phyloP scores from a whole-genome alignment of 148 eudicot species.

The Drosera capensis region DNA sequence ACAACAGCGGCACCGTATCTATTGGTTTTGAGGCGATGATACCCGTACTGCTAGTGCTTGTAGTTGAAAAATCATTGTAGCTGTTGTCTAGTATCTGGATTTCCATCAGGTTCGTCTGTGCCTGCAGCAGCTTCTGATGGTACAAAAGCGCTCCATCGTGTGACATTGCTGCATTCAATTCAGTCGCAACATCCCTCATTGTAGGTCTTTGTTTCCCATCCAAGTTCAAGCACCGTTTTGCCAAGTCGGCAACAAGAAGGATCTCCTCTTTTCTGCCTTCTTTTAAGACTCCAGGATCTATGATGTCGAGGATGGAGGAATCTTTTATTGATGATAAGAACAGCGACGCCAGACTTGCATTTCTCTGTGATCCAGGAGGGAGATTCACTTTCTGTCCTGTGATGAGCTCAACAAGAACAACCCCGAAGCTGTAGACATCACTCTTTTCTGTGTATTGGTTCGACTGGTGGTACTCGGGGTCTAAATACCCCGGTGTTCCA shows the following conservation, averaged over 20 bases:
- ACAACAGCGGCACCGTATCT: too few species aligned
- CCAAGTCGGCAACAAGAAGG: slow-evolving; percentile 5
- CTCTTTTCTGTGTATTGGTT: slow-evolving; percentile 4
- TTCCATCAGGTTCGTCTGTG: background rate
- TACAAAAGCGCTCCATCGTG: too few species aligned
- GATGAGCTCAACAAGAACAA: slow-evolving; percentile 8
- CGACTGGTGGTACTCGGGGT: slow-evolving; percentile 5
- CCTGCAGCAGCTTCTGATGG: too few species aligned
- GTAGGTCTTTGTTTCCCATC: background rate
- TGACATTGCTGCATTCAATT: background rate
- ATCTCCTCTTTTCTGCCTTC: slow-evolving; percentile 14
- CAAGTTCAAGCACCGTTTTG: slow-evolving; percentile 5
- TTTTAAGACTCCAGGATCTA: slow-evolving; percentile 8
- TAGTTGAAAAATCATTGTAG: too few species aligned
- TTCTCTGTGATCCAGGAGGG: slow-evolving; percentile 1
- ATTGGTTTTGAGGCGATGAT: too few species aligned
- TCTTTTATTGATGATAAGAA: slow-evolving; percentile 4
- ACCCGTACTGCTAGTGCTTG: too few species aligned
- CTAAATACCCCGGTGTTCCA: slow-evolving; percentile 10
- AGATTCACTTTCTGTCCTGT: slow-evolving; percentile 3
- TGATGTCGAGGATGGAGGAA: slow-evolving; percentile 5
- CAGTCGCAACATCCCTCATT: background rate
- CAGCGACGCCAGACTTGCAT: slow-evolving; percentile 8
- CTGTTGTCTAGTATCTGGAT: too few species aligned
- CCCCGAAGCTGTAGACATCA: slow-evolving; percentile 4